Base-by-base conservation (phyloP, 2,329 filamentous ascomycete species). In the Arthrobotrys iridis region DNA sequence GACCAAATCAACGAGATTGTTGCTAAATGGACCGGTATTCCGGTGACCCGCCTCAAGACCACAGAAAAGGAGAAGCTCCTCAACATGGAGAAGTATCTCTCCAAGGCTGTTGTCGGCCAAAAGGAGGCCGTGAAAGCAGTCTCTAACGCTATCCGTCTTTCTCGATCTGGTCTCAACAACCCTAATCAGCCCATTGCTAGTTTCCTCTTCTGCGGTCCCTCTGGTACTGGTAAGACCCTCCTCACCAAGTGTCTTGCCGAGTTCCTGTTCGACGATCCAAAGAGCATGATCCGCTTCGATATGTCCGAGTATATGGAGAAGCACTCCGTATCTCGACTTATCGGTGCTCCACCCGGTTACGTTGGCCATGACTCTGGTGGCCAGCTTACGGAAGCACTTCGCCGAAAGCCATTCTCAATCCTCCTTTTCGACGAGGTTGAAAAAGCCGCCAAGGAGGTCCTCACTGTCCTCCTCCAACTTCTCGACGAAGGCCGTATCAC, bases 261-360 rank as follows among this genome's bases (percentile, higher is more conserved):
- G 82, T 99, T 99, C 85, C 86, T 99, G 26, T 99, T 99, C 84
- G 95, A 99, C 81, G 95, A 99, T 79, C 85, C 94, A 24, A 97
- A 97, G 85, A 86, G 94, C 33, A 98, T 99, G 95, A 97, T 99
- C 80, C 91, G 95, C 40, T 96, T 99, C 84, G 95, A 99, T 82
- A 99, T 99, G 95, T 98, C 94, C 3, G 95, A 99, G 83, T 99
- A 99, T 83, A 96, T 99, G 83, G 95, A 99, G 83, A 90, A 94
- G 3, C 95, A 99, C 82, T 91, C 94, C 0, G 88, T 99, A 11
- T 96, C 93, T 82, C 89, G 95, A 75, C 97, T 99, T 93, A 99
- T 99, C 79, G 95, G 95, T 81, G 93, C 95, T 18, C 95, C 95
- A 18, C 95, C 95, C 3, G 95, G 95, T 77, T 99, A 99, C 79